These are phyloP conservation scores for Metschnikowia cerradonensis DNA, from an alignment of 805 yeast species.

Conservation along the genomic window DNA sequence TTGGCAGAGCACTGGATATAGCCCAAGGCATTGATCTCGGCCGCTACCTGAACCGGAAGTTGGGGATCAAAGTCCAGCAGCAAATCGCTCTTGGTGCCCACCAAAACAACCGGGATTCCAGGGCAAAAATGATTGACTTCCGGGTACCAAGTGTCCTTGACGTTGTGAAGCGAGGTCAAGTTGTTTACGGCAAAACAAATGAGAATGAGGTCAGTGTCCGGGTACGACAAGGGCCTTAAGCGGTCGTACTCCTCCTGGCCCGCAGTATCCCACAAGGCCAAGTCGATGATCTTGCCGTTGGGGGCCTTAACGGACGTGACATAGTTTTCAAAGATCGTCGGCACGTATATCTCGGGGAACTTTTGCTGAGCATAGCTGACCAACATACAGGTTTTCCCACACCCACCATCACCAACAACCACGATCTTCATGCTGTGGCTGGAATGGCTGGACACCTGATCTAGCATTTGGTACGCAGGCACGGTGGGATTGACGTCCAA, in stretches of 20 bases:
- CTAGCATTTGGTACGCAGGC: slow-evolving; percentile 32
- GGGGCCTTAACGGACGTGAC: slow-evolving; percentile 59
- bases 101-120: slow-evolving; percentile 67
- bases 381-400: slow-evolving; percentile 82
- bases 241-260: slow-evolving; percentile 87
- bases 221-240: slow-evolving; percentile 71
- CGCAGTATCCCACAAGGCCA: slow-evolving; percentile 87
- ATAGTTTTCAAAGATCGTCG: slow-evolving; percentile 80
- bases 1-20: slow-evolving; percentile 82
- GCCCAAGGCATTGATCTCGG: slow-evolving; percentile 60
- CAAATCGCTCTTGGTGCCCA: slow-evolving; percentile 80
- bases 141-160: slow-evolving; percentile 81
- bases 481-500: slow-evolving; percentile 31
- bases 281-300: slow-evolving; percentile 76
- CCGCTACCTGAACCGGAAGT: slow-evolving; percentile 50
- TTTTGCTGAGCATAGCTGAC: slow-evolving; percentile 63
- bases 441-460: slow-evolving; percentile 17
- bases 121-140: slow-evolving; percentile 84
- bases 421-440: slow-evolving; percentile 52
- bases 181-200: slow-evolving; percentile 72
- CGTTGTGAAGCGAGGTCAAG: slow-evolving; percentile 61
- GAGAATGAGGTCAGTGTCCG: slow-evolving; percentile 71
- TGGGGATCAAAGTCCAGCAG: slow-evolving; percentile 36
- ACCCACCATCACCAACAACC: slow-evolving; percentile 85
- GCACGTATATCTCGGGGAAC: slow-evolving; percentile 72